These are phyloP conservation scores for Tetraselmis chui DNA, from an alignment of 139 green algal species.

Conservation along the genomic window DNA sequence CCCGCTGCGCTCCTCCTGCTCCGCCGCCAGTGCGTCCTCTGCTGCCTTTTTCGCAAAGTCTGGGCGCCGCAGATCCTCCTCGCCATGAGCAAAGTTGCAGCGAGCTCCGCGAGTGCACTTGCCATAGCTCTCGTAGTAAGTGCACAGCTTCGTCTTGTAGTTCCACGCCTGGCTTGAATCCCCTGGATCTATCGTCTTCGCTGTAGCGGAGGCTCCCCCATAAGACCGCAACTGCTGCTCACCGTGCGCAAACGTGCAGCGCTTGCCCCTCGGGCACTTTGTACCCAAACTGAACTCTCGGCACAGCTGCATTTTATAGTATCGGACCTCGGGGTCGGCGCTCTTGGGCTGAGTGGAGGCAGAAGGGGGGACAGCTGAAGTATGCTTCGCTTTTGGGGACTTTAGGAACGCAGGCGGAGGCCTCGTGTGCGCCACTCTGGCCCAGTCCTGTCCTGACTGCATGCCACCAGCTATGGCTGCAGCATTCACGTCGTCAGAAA, in stretches of 20 bases:
- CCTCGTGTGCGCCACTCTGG: background rate
- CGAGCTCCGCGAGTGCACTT: background rate
- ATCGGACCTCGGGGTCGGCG: background rate
- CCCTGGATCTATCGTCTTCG: too few relatives aligned
- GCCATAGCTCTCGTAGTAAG: background rate
- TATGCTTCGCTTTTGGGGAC: background rate
- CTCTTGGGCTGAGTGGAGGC: background rate
- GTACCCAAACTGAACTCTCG: background rate
- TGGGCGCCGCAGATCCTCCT: background rate
- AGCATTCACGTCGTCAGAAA: background rate
- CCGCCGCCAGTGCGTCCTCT: background rate
- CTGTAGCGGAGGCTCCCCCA: too few relatives aligned
- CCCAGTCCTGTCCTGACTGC: background rate
- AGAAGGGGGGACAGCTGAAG: background rate
- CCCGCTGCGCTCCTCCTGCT: background rate
- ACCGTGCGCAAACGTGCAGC: background rate
- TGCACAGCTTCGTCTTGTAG: background rate
- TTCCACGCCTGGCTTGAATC: too few relatives aligned
- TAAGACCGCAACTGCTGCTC: background rate
- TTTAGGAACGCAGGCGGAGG: background rate
- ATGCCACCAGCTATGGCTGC: background rate
- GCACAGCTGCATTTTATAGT: background rate
- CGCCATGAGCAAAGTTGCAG: background rate
- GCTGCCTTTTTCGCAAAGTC: background rate
- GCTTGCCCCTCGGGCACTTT: background rate